Conservation (phyloP, 805 yeast genomes). For the Yarrowia keelungensis region DNA sequence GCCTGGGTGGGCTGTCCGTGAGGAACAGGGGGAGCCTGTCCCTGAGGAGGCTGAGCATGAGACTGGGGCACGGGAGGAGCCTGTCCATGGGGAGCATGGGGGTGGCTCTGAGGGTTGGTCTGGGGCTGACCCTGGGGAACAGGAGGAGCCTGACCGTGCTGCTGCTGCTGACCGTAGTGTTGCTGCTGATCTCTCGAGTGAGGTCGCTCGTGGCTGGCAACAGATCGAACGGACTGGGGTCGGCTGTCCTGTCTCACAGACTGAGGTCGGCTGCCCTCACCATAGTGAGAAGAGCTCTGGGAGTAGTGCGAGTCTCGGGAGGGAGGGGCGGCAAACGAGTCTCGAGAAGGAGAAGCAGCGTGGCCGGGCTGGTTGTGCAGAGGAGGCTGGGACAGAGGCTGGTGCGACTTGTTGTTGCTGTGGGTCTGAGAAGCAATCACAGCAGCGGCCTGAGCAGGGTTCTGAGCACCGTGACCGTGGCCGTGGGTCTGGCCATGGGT, state of each 20-base stretch:
- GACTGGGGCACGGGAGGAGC: conserved; percentile 9
- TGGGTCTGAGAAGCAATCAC: conserved; percentile 9
- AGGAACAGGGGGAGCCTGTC: conserved; percentile 4
- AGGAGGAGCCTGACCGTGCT: conserved; percentile 9
- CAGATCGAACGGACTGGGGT: conserved; percentile 17
- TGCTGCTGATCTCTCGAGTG: conserved; percentile 5
- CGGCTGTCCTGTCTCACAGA: conserved; percentile 20
- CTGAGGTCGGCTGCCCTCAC: conserved; percentile 18
- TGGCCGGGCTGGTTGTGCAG: conserved; percentile 6
- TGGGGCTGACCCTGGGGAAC: conserved; percentile 14
- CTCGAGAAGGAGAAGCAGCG: conserved; percentile 4
- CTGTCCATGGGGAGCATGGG: background rate
- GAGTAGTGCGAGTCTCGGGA: conserved; percentile 22
- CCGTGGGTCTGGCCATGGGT: conserved; percentile 11
- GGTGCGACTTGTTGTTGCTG: conserved; percentile 18
- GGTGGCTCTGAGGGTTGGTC: background rate
- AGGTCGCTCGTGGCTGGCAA: conserved; percentile 21
- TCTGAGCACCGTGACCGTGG: background rate
- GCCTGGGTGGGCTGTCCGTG: conserved; percentile 3
- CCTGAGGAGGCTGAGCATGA: background rate
- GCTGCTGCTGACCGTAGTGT: background rate
- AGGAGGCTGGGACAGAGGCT: conserved; percentile 23
- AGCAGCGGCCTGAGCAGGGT: conserved; percentile 21
- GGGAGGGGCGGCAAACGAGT: conserved; percentile 13
- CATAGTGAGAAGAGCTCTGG: conserved; percentile 30